Evolutionary conservation across 345 rosid genomes (phyloP), one percentile per base, ranked within the genome.

Genomic region (Heritiera fomes): DNA sequence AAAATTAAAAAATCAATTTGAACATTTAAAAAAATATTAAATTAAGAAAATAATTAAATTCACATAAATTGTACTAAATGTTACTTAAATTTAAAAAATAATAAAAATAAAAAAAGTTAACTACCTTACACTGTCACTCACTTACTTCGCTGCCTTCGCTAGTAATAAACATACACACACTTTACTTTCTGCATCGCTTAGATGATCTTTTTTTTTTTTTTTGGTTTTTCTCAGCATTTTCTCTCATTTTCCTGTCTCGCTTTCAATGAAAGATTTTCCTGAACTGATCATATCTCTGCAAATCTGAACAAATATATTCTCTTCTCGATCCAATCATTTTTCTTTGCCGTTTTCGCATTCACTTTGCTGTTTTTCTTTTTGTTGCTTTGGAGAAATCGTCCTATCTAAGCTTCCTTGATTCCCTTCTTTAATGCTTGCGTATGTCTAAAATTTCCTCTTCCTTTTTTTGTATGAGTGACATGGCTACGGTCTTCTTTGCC

Each of bases 41-140:
- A 34, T 41, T 41, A 41, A 41, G 6, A 52, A 52, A 52, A 14
- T 47, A 0, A 52, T 52, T 52, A 52, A 52, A 52, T 50, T 14
- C 17, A 6, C 13, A 50, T 50, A 50, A 50, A 50, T 13, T 50
- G n/a, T 53, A 17, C 8, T 53, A 17, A 53, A 53, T 53, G 59
- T 15, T 53, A 17, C 8, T 15, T 17, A 56, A 8, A n/a, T 55
- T 10, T 49, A 69, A 34, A 47, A 8, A 47, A n/a, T 18, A 53
- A 63, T 5, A 28, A 56, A 30, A 78, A 38, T 64, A 75, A 73
- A 82, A 60, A 78, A 11, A 49, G 1, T 77, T 70, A 76, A 81
- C 87, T 1, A 75, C 81, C 79, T 73, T 76, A 20, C 82, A 23
- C 62, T 58, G 38, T 34, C 38, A 34, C 73, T 61, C 68, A 8